Conservation (phyloP, 768 basidiomycete species). For the Cantharellus cinnabarinus region DNA sequence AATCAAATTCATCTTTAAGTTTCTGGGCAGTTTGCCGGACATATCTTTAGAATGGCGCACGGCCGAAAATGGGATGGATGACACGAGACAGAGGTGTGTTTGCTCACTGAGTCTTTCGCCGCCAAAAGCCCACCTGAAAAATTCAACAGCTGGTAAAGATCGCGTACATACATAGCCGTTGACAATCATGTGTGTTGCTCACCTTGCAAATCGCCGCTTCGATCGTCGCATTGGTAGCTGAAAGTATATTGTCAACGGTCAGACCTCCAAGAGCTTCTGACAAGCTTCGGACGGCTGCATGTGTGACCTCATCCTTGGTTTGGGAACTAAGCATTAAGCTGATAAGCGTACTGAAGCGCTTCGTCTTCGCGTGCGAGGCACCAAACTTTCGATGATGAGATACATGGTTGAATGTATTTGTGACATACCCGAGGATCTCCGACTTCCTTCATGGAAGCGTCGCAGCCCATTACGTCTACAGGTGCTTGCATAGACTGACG, state of each 20-base stretch:
- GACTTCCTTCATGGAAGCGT: conserved; percentile 43
- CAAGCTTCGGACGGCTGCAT: conserved; percentile 56
- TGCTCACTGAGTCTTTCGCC: conserved; percentile 59
- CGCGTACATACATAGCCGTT: too few species aligned
- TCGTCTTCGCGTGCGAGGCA: conserved; percentile 28
- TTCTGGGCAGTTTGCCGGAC: conserved; percentile 51
- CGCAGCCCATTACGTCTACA: conserved; percentile 85
- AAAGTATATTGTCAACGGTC: conserved; percentile 46
- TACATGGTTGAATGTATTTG: neutral
- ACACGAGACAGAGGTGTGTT: neutral
- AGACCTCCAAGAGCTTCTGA: conserved; percentile 61
- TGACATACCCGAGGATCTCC: conserved; percentile 25
- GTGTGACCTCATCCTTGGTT: conserved; percentile 81
- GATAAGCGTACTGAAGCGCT: conserved; percentile 66
- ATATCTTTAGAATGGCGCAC: conserved; percentile 28
- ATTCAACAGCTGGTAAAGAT: too few species aligned
- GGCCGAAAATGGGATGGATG: neutral
- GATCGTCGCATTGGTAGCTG: conserved; percentile 40
- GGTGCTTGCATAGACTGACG: conserved; percentile 52
- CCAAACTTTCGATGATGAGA: neutral
- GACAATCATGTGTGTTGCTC: too few species aligned
- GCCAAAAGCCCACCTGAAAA: conserved; percentile 56
- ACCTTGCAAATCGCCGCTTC: conserved; percentile 60
- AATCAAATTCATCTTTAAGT: conserved; percentile 49
- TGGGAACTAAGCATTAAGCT: conserved; percentile 92